Conservation (phyloP, 2,329 filamentous ascomycete genomes). For the Bipolaris oryzae region DNA sequence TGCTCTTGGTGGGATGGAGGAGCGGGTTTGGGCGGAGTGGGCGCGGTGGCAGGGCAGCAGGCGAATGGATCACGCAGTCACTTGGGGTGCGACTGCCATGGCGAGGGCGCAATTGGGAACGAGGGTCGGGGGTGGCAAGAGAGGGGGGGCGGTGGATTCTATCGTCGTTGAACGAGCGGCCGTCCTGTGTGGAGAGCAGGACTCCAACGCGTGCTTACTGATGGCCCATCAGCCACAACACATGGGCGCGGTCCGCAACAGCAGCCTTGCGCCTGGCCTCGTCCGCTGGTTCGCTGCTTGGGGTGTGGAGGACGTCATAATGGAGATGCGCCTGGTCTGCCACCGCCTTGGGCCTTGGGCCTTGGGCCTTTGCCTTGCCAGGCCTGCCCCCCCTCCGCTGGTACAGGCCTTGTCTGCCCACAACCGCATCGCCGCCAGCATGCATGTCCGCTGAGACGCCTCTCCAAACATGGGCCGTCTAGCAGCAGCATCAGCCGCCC, state of each 20-base stretch:
- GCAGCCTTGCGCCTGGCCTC: slow-evolving; percentile 10
- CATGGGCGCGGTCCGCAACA: slow-evolving; percentile 5
- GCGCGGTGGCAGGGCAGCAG: background rate
- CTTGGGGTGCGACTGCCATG: slow-evolving; percentile 8
- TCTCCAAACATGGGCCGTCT: background rate
- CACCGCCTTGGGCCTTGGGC: background rate
- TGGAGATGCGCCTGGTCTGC: background rate
- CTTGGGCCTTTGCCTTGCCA: no score
- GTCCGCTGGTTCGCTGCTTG: slow-evolving; percentile 9
- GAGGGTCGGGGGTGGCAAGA: background rate
- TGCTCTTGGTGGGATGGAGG: slow-evolving; percentile 11
- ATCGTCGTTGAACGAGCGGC: slow-evolving; percentile 1
- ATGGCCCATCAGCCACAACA: slow-evolving; percentile 19
- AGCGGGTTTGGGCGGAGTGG: background rate
- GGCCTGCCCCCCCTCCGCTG: no score
- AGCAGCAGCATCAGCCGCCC: background rate
- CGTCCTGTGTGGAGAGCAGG: background rate
- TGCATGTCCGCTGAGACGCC: background rate
- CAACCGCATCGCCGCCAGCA: background rate
- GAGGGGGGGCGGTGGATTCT: slow-evolving; percentile 4
- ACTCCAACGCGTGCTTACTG: slow-evolving; percentile 17
- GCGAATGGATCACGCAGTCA: background rate
- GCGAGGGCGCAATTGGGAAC: slow-evolving; percentile 2
- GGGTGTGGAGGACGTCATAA: slow-evolving; percentile 7
- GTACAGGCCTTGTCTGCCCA: no score